These are phyloP conservation scores for Carex arenaria DNA, from an alignment of 202 grass and related monocot species.

Conservation along the genomic window DNA sequence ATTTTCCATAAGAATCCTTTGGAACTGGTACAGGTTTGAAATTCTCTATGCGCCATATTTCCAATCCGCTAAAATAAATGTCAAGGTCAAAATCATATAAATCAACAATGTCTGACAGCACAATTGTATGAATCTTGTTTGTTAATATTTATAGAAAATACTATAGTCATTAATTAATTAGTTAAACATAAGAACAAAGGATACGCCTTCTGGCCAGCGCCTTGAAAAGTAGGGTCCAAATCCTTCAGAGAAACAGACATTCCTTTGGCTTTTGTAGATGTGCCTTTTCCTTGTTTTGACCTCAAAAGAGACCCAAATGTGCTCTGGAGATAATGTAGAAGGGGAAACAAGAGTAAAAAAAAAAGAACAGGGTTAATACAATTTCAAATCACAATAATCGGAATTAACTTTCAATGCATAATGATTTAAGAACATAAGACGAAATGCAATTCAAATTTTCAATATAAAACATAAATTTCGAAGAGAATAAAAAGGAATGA, in stretches of 20 bases:
- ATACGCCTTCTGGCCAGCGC: conserved; percentile 94
- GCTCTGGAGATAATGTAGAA: conserved; percentile 27
- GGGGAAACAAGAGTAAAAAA: neutral
- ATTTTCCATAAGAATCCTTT: conserved; percentile 67
- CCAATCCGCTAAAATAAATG: conserved; percentile 52
- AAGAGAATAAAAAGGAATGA: neutral
- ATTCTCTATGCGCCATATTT: conserved; percentile 91
- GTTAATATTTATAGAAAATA: neutral
- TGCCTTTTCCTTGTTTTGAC: conserved; percentile 35
- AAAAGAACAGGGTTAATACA: neutral
- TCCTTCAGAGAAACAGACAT: conserved; percentile 94
- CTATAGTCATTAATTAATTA: neutral
- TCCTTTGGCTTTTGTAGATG: conserved; percentile 26
- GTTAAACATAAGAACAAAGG: conserved; percentile 29
- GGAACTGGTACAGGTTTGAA: conserved; percentile 65
- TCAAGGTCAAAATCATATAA: conserved; percentile 11
- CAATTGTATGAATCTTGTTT: neutral
- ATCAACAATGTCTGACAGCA: conserved; percentile 1
- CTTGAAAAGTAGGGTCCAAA: conserved; percentile 83
- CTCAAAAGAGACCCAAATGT: conserved; percentile 32
- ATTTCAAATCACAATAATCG: neutral
- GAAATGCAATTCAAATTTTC: conserved; percentile 7
- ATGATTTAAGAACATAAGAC: neutral
- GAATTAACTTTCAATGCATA: neutral
- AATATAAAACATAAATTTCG: neutral